Evolutionary conservation across 106 monocot species (phyloP), one percentile per base, ranked within the genome.

Genomic region (Allium cepa): DNA sequence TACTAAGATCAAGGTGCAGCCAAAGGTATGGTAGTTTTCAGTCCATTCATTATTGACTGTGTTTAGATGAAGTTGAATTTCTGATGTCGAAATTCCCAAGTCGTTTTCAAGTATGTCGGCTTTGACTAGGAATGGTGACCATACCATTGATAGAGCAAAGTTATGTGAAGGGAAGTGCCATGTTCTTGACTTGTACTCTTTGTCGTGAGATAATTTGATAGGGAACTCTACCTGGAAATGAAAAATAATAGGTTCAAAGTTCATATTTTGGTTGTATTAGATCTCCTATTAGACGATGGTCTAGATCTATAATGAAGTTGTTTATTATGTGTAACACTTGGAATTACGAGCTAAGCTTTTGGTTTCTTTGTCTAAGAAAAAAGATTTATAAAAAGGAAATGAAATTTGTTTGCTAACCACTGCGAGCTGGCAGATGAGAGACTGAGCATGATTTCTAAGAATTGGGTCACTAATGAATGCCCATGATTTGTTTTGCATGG

Each of bases 381-480:
- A n/a, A n/a, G n/a, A n/a, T n/a, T n/a, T n/a, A n/a, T n/a, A n/a
- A n/a, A n/a, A n/a, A n/a, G n/a, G n/a, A n/a, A n/a, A n/a, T n/a
- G n/a, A n/a, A n/a, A n/a, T n/a, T n/a, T n/a, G n/a, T n/a, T n/a
- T n/a, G n/a, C 27, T 50, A n/a, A 90, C 90, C 90, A 81, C 73
- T 9, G 86, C 78, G 26, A 90, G 79, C 73, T 83, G 81, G 57
- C 90, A 90, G 63, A 90, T 18, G 58, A 86, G 63, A 48, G 90
- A 90, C 62, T 84, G 86, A 8, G 68, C 66, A 72, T 90, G 90
- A 59, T 90, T 86, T 15, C 90, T 80, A 47, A 83, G 80, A 71
- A 90, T 86, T 14, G 90, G 86, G 63, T 86, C 90, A 26, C 90
- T 86, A 60, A 90, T 77, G 0, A 90, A 57, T 13, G 86, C 90